These are phyloP conservation scores for Hymenoscyphus fructigenus DNA, from an alignment of 2,329 filamentous ascomycete species.

Conservation along the genomic window DNA sequence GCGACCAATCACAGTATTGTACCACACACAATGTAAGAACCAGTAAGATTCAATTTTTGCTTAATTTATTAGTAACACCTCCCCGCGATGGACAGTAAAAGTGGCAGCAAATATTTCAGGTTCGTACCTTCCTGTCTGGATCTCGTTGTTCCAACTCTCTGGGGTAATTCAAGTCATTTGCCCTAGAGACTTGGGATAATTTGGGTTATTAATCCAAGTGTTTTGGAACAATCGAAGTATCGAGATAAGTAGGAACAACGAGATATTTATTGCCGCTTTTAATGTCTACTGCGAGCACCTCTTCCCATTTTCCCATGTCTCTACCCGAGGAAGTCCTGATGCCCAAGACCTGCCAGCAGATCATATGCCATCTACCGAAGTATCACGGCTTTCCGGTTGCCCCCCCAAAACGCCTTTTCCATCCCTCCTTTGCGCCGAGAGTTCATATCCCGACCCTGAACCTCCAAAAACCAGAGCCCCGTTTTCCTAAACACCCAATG, in stretches of 20 bases:
- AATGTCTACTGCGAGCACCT: too few species aligned
- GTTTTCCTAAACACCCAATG: background rate
- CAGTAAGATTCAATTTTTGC: background rate
- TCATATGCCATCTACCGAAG: background rate
- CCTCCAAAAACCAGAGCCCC: background rate
- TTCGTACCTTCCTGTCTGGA: too few species aligned
- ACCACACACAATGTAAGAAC: background rate
- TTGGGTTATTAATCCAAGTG: too few species aligned
- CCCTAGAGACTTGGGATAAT: too few species aligned
- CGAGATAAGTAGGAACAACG: too few species aligned
- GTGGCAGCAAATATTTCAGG: too few species aligned
- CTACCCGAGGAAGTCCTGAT: background rate
- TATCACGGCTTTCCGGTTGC: background rate
- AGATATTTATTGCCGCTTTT: too few species aligned
- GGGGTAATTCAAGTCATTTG: too few species aligned
- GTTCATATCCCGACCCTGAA: background rate
- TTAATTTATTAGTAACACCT: conserved; percentile 2
- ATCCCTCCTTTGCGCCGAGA: background rate
- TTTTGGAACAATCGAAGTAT: too few species aligned
- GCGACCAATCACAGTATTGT: background rate
- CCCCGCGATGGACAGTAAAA: too few species aligned
- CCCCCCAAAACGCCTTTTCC: background rate
- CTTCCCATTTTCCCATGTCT: background rate
- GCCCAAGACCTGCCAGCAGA: conserved; percentile 2
- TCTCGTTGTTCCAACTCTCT: too few species aligned